Evolutionary conservation across 306 rosid genomes (phyloP).

Genomic region (Casuarina glauca): DNA sequence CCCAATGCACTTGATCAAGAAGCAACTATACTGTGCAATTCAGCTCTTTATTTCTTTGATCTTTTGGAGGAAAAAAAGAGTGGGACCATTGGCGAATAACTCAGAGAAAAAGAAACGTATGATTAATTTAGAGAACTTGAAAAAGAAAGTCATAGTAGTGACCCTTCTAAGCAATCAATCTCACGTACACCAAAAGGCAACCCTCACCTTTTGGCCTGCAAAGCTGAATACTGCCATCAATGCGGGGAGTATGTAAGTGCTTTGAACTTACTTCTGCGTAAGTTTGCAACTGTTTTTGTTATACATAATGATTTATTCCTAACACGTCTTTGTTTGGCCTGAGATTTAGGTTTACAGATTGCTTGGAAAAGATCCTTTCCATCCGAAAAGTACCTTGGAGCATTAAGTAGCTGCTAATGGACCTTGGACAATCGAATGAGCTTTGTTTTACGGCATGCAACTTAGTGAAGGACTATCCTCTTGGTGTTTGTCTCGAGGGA

Average conservation of each 20-base stretch:
- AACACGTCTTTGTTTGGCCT: conserved; percentile 8
- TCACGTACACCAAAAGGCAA: conserved; percentile 65
- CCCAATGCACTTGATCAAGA: neutral
- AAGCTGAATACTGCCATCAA: conserved; percentile 96
- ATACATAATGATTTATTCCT: conserved; percentile 26
- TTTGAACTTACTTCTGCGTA: conserved; percentile 88
- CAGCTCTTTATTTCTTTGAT: neutral
- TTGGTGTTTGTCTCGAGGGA: neutral
- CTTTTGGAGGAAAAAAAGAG: conserved; percentile 67
- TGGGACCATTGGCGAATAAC: conserved; percentile 41
- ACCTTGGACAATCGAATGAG: too few species aligned
- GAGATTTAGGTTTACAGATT: conserved; percentile 24
- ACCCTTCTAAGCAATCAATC: conserved; percentile 61
- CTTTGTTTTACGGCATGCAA: too few species aligned
- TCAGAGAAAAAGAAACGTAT: too few species aligned
- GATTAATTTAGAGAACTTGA: conserved; percentile 73
- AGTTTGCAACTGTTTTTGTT: conserved; percentile 40
- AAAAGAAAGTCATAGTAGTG: conserved; percentile 63
- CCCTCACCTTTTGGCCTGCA: conserved; percentile 88
- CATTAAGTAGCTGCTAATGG: conserved; percentile 71
- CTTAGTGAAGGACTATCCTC: too few species aligned
- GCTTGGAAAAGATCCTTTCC: conserved; percentile 95
- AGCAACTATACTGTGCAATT: neutral
- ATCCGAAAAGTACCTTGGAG: conserved; percentile 81
- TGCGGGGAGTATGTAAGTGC: conserved; percentile 94